Conservation (phyloP, 2,329 filamentous ascomycete genomes). For the Colletotrichum horii region DNA sequence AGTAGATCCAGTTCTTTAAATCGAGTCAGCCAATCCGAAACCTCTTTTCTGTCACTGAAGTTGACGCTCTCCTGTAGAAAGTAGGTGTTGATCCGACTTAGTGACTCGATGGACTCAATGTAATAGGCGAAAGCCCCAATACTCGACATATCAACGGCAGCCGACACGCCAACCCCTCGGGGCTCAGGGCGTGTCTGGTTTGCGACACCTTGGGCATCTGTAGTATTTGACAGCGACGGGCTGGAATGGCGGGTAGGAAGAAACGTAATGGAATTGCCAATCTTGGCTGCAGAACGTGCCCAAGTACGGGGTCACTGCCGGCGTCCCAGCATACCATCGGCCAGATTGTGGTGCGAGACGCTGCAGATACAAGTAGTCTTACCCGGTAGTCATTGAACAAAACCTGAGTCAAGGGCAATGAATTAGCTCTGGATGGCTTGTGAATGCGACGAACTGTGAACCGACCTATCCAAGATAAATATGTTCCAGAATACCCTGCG, state of each 20-base stretch:
- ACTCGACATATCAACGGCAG: not conserved
- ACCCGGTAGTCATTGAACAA: not conserved
- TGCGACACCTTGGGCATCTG: not conserved
- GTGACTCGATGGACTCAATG: slow-evolving; percentile 49
- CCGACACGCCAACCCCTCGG: not conserved
- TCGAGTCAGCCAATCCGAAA: slow-evolving; percentile 45
- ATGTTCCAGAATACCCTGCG: slow-evolving; percentile 34
- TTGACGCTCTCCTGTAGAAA: slow-evolving; percentile 48
- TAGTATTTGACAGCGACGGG: not conserved
- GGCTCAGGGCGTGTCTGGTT: not conserved
- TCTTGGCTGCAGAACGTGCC: slow-evolving; percentile 39
- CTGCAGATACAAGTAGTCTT: not conserved
- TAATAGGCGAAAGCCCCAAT: slow-evolving; percentile 50
- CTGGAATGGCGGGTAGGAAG: slow-evolving; percentile 30
- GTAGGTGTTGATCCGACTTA: slow-evolving; percentile 46
- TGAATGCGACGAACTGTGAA: not conserved
- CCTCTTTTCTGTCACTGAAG: slow-evolving; percentile 38
- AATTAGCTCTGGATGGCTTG: not conserved
- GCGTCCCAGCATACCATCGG: slow-evolving; percentile 41
- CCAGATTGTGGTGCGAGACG: slow-evolving; percentile 27
- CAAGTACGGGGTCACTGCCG: slow-evolving; percentile 44
- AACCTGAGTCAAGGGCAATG: not conserved
- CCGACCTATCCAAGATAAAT: slow-evolving; percentile 37
- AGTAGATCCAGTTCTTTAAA: slow-evolving; percentile 53
- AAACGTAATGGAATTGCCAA: slow-evolving; percentile 41